Evolutionary conservation across 495 filamentous ascomycete species (phyloP).

Genomic region (Xylaria longipes): DNA sequence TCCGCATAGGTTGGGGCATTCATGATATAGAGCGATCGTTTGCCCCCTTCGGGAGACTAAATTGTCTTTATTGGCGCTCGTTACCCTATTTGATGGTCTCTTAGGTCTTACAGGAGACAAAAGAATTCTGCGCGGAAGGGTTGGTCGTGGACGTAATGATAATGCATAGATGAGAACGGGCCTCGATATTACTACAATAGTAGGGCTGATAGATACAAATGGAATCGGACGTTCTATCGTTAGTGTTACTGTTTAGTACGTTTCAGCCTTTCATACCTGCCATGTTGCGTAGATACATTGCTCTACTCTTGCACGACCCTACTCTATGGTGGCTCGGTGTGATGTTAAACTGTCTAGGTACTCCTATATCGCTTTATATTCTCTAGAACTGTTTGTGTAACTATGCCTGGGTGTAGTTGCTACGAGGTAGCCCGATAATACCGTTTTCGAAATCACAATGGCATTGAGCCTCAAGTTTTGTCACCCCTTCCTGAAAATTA

Average conservation of each 20-base stretch:
- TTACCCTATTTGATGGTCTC: constrained; percentile 14
- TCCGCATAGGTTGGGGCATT: constrained; percentile 33
- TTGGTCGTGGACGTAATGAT: constrained; percentile 24
- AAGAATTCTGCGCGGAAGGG: constrained; percentile 5
- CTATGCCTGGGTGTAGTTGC: background rate
- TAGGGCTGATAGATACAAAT: constrained; percentile 15
- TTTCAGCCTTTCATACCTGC: background rate
- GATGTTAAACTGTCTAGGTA: background rate
- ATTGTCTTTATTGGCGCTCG: constrained; percentile 19
- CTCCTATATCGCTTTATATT: too few relatives aligned
- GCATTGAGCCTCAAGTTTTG: background rate
- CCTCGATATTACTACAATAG: constrained; percentile 18
- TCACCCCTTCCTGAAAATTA: background rate
- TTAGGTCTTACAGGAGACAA: background rate
- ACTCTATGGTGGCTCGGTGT: background rate
- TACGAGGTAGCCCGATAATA: too few relatives aligned
- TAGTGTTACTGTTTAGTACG: background rate
- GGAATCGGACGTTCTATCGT: constrained; percentile 5
- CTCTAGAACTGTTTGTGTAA: background rate
- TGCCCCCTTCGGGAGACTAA: constrained; percentile 28
- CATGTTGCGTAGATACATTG: background rate
- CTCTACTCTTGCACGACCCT: background rate
- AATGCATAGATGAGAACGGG: constrained; percentile 26
- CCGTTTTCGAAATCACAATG: too few relatives aligned
- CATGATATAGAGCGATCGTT: constrained; percentile 38